These are phyloP conservation scores for Kazachstania africana DNA, from an alignment of 805 yeast species.

Conservation along the genomic window DNA sequence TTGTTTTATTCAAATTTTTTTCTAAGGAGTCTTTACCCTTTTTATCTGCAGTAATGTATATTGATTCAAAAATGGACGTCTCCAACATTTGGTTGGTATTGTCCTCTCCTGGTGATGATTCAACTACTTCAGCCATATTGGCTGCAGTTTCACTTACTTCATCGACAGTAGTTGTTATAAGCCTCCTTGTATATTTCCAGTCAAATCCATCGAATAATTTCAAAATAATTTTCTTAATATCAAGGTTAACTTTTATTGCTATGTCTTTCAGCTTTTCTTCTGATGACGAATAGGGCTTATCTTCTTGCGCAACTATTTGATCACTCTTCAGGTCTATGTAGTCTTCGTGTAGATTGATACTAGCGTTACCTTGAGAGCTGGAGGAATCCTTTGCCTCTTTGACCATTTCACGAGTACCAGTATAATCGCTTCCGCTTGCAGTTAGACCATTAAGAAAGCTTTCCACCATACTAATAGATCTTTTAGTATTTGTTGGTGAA, in stretches of 20 bases:
- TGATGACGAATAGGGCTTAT: neutral
- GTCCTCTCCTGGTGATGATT: neutral
- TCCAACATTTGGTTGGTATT: no score
- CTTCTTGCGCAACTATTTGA: neutral
- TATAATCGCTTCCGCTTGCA: constrained; percentile 2
- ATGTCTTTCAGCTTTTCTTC: neutral
- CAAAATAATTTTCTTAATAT: constrained; percentile 26
- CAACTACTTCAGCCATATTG: neutral
- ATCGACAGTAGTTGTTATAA: constrained; percentile 54
- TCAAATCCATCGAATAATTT: constrained; percentile 83
- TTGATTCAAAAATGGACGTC: constrained; percentile 50
- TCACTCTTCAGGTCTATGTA: constrained; percentile 1
- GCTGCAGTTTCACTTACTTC: constrained; percentile 25
- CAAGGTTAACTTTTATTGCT: neutral
- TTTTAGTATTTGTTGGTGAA: constrained; percentile 3
- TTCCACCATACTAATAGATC: constrained; percentile 8
- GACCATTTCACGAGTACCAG: no score
- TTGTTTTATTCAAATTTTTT: constrained; percentile 40
- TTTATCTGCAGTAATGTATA: constrained; percentile 52
- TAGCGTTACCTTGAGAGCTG: neutral
- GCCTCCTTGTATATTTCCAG: constrained; percentile 66
- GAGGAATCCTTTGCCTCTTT: neutral
- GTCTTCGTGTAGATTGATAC: constrained; percentile 1
- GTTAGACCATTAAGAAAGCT: constrained; percentile 7
- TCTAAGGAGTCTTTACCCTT: constrained; percentile 36